These are phyloP conservation scores for Speleostelium caveatum DNA, from an alignment of 78 protist genomes.

Conservation along the genomic window DNA sequence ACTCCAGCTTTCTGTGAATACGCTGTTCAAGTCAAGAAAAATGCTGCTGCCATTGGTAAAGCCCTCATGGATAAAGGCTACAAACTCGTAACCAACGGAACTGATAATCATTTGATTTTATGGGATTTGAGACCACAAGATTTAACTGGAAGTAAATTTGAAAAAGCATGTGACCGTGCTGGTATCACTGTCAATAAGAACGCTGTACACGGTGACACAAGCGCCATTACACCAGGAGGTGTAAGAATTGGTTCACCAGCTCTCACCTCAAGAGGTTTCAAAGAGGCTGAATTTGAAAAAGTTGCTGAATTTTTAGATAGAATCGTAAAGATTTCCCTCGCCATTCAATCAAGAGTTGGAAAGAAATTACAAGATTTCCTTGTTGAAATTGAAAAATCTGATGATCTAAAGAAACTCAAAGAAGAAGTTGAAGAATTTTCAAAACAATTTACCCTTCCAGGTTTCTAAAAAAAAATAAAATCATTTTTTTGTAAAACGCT, in stretches of 20 bases:
- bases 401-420: slow-evolving; percentile 13
- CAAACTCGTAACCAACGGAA: slow-evolving; percentile 96
- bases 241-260: slow-evolving; percentile 97
- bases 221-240: slow-evolving; percentile 97
- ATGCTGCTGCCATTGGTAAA: slow-evolving; percentile 91
- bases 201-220: slow-evolving; percentile 95
- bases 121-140: slow-evolving; percentile 93
- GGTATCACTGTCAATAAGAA: slow-evolving; percentile 98
- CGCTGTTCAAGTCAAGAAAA: slow-evolving; percentile 87
- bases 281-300: slow-evolving; percentile 86
- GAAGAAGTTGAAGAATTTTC: slow-evolving; percentile 91
- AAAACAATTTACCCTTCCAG: slow-evolving; percentile 89
- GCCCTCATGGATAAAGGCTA: slow-evolving; percentile 90
- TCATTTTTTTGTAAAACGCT: too few relatives aligned
- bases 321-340: slow-evolving; percentile 82
- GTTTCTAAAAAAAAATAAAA: background rate
- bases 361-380: slow-evolving; percentile 88
- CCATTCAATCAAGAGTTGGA: slow-evolving; percentile 69
- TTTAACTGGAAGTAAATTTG: slow-evolving; percentile 65
- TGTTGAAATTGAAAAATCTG: slow-evolving; percentile 37
- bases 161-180: slow-evolving; percentile 86
- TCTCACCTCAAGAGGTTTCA: slow-evolving; percentile 97
- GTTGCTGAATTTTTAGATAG: slow-evolving; percentile 93
- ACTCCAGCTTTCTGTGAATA: slow-evolving; percentile 95
- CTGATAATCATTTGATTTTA: slow-evolving; percentile 98